These are phyloP conservation scores for Hypoxylon intermedium DNA, from an alignment of 495 filamentous ascomycete genomes.

Conservation along the genomic window DNA sequence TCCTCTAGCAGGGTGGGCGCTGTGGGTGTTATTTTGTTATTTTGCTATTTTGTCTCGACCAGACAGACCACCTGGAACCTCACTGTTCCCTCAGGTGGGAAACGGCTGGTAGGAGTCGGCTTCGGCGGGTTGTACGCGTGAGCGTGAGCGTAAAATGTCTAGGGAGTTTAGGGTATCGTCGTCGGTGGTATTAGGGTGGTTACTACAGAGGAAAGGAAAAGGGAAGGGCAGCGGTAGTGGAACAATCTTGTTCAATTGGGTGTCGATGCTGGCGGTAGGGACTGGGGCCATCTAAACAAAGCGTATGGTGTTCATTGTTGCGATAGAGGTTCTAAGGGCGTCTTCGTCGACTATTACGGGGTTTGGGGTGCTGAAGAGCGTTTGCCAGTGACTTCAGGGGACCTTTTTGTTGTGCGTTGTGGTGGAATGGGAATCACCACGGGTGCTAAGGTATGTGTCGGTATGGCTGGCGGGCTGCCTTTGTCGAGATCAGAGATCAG, in stretches of 20 bases:
- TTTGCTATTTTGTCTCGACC: too few species aligned
- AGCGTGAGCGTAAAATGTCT: conserved; percentile 11
- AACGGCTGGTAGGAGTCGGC: conserved; percentile 6
- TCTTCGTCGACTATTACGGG: conserved; percentile 27
- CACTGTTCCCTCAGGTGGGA: neutral
- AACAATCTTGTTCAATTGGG: conserved; percentile 23
- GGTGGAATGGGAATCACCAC: conserved; percentile 13
- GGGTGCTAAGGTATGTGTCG: conserved; percentile 8
- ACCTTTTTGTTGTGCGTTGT: conserved; percentile 27
- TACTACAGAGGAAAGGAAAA: conserved; percentile 29
- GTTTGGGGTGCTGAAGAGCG: conserved; percentile 13
- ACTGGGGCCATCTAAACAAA: conserved; percentile 48
- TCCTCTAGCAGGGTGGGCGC: conserved; percentile 37
- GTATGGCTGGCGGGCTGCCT: neutral
- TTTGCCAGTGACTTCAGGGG: neutral
- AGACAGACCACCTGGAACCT: conserved; percentile 15
- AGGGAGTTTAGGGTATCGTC: conserved; percentile 17
- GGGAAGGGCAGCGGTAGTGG: conserved; percentile 6
- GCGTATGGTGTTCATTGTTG: conserved; percentile 39
- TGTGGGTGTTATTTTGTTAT: neutral
- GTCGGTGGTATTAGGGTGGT: conserved; percentile 34
- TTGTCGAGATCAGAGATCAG: conserved; percentile 29
- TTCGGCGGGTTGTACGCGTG: conserved; percentile 3
- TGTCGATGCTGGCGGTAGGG: conserved; percentile 22
- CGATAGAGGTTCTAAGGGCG: conserved; percentile 8